Base-by-base conservation (phyloP, 2,329 filamentous ascomycete genomes). In the Phaeosphaeria sp. region DNA sequence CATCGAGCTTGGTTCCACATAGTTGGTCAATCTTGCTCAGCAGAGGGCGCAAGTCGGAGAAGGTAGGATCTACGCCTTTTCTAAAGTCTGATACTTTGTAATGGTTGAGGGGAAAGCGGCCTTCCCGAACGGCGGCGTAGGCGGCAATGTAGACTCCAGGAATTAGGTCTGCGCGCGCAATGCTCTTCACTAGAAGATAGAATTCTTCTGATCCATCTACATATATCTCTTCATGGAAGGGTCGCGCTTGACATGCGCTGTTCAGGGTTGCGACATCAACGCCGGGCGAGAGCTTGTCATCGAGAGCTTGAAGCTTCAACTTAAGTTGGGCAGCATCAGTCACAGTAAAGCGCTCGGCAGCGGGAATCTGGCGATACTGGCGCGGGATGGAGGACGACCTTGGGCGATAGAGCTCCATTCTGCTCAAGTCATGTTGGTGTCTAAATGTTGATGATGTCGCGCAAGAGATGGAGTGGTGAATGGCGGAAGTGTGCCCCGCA, bases 301-400 rank as follows among this genome's bases (percentile, higher is more conserved):
- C 61, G 47, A 72, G 60, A 13, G 66, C 66, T 40, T 67, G 67
- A 8, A 72, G 57, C 44, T 53, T 58, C 33, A 63, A 49, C 52
- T 64, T 65, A 13, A 71, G 57, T 33, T 62, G 50, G 8, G 55
- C 64, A 24, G 67, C 67, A 21, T 64, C 59, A 15, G 60, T 56
- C n/a, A 70, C 57, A 5, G 57, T 64, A 53, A 69, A 69, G 33
- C 45, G 53, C 48, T 59, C 53, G 7, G 52, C 17, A 6, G 47
- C 43, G 2, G 55, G 51, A 7, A 56, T 58, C 44, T 49, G 55
- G 13, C 40, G 45, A 33, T 56, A 55, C 8, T 54, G 46, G 39
- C 52, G 49, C 21, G 62, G 62, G 13, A 56, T 62, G 9, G 57
- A 65, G 4, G 40, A 55, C 4, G 64, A 46, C 11, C 53, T 39